phyloP scores from a whole-genome alignment of 2,329 filamentous ascomycete genomes.

The Cladosporium sp. region DNA sequence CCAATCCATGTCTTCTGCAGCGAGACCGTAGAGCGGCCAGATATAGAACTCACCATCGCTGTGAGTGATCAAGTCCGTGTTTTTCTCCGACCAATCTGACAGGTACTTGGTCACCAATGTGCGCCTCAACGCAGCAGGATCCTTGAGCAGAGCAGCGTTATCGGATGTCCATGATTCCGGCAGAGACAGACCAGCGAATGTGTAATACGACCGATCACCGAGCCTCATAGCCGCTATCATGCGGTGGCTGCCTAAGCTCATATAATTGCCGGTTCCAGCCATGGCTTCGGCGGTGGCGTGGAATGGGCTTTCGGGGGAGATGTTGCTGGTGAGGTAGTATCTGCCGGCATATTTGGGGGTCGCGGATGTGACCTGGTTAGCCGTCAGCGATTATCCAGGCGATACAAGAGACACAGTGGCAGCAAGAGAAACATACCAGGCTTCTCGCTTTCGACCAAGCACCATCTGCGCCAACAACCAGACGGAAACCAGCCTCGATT shows the following conservation, averaged over 20 bases:
- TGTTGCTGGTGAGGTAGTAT: conserved; percentile 34
- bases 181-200: conserved; percentile 23
- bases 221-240: conserved; percentile 25
- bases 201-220: conserved; percentile 27
- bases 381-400: neutral
- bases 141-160: conserved; percentile 24
- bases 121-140: conserved; percentile 42
- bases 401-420: neutral
- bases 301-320: conserved; percentile 32
- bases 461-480: conserved; percentile 53
- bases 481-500: conserved; percentile 40
- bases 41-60: conserved; percentile 42
- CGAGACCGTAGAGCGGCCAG: conserved; percentile 55
- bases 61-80: conserved; percentile 46
- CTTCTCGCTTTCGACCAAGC: conserved; percentile 45
- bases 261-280: conserved; percentile 33
- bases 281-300: conserved; percentile 31
- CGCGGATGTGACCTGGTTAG: conserved; percentile 34
- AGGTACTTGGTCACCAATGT: conserved; percentile 41
- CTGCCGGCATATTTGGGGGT: conserved; percentile 39
- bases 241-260: conserved; percentile 26
- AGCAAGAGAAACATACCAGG: conserved; percentile 30
- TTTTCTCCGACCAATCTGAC: conserved; percentile 45
- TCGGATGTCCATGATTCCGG: conserved; percentile 25
- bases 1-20: conserved; percentile 51